Conservation (phyloP, 2,329 filamentous ascomycete genomes). For the Clathrospora elynae region DNA sequence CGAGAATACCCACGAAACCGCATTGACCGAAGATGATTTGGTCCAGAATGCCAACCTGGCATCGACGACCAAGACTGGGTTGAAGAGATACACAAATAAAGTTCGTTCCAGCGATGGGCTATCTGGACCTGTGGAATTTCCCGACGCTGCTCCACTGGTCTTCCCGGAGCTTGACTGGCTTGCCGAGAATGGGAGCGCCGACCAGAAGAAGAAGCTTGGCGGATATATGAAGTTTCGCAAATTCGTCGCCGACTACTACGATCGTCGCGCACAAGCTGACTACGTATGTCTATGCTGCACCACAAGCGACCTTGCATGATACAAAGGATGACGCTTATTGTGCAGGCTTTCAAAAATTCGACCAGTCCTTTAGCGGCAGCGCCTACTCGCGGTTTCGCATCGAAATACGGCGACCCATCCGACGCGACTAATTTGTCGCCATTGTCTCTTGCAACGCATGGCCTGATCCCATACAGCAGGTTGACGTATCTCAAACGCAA, state of each 20-base stretch:
- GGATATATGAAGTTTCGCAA: neutral
- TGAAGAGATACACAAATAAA: neutral
- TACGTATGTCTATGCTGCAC: neutral
- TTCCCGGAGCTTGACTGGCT: neutral
- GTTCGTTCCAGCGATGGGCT: neutral
- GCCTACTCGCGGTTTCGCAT: too few species aligned
- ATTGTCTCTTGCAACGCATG: too few species aligned
- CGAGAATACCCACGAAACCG: too few species aligned
- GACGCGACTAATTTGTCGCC: too few species aligned
- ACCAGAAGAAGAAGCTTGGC: neutral
- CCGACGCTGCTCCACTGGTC: neutral
- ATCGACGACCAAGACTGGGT: neutral
- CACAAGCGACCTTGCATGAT: neutral
- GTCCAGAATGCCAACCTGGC: too few species aligned
- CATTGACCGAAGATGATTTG: too few species aligned
- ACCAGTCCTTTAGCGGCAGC: too few species aligned
- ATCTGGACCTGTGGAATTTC: neutral
- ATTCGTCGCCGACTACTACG: neutral
- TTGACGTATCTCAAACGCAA: too few species aligned
- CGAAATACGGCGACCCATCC: too few species aligned
- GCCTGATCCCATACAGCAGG: too few species aligned
- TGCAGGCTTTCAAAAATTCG: too few species aligned
- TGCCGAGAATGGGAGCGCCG: neutral
- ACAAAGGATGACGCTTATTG: too few species aligned
- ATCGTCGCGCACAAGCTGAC: neutral